These are phyloP conservation scores for Backusella australiensis DNA, from an alignment of 192 early-diverging fungal species.

Conservation along the genomic window DNA sequence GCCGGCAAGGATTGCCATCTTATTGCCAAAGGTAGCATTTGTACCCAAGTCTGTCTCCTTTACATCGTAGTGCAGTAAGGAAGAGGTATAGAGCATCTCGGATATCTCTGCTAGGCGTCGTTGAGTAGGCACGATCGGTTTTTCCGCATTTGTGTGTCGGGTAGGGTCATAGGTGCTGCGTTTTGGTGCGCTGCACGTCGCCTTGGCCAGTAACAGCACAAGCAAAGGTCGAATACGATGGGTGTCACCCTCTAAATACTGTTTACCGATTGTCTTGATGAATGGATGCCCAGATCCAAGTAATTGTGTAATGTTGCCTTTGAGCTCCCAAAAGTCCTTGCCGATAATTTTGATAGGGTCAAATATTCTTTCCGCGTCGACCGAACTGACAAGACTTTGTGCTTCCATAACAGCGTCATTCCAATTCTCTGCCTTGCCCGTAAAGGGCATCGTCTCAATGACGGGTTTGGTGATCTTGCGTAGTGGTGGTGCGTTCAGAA, in stretches of 20 bases:
- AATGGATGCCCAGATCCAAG: slow-evolving; percentile 87
- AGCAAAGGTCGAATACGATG: slow-evolving; percentile 93
- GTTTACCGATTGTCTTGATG: slow-evolving; percentile 81
- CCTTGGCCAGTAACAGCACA: slow-evolving; percentile 86
- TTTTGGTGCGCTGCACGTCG: slow-evolving; percentile 69
- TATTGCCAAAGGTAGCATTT: slow-evolving; percentile 92
- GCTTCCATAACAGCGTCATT: slow-evolving; percentile 50
- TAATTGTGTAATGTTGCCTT: slow-evolving; percentile 80
- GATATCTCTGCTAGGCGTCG: slow-evolving; percentile 94
- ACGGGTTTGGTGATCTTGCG: slow-evolving; percentile 23
- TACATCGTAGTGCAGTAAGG: slow-evolving; percentile 93
- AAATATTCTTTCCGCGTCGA: slow-evolving; percentile 41
- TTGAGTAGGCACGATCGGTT: slow-evolving; percentile 79
- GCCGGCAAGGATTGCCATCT: slow-evolving; percentile 92
- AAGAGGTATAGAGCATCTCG: slow-evolving; percentile 98
- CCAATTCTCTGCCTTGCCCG: slow-evolving; percentile 40
- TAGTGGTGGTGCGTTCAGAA: slow-evolving; percentile 19
- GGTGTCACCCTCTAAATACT: slow-evolving; percentile 84
- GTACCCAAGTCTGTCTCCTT: slow-evolving; percentile 71
- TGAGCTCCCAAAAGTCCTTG: slow-evolving; percentile 79
- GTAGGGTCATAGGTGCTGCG: slow-evolving; percentile 17
- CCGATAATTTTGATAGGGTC: slow-evolving; percentile 80
- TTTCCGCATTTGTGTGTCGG: slow-evolving; percentile 8
- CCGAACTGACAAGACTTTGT: slow-evolving; percentile 43
- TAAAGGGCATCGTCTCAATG: slow-evolving; percentile 28